Base-by-base conservation (phyloP, 73 alveolate genomes). In the Strombidium stylifer region DNA sequence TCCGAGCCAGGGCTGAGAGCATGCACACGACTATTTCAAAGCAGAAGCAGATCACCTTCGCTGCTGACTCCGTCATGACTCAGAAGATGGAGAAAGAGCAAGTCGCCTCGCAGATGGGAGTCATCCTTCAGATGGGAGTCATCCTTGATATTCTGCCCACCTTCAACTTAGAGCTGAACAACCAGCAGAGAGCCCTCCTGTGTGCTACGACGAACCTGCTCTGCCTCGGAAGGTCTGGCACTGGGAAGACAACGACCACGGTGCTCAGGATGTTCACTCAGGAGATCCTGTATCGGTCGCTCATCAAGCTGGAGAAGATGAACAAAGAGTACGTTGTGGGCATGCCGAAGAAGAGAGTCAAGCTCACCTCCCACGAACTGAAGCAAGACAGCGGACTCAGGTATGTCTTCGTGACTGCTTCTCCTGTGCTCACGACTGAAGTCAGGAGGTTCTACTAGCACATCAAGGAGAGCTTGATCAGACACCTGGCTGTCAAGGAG, bases 171-270 rank as follows among this genome's bases (percentile, higher is more conserved):
- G 51, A 53, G 47, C 59, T 56, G 48, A 62, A 57, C 15, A 36
- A 75, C 46, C 50, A 51, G 42, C 69, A 82, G 40, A 31, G 37
- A 18, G 48, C 37, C 18, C 76, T 65, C 6, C 68, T 75, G 6
- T 14, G 70, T 1, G 27, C 79, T n/a, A 55, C 40, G 23, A 36
- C 56, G 46, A 65, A 82, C 62, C 48, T 75, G n/a, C 57, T 88
- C 5, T 64, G 78, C 20, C 52, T 87, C 6, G 96, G 96, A 0
- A 60, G 95, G 28, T 72, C 89, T 5, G 95, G 95, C 3, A 85
- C 95, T 15, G 95, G 95, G 3, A 85, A 85, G 47, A 85, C 95
- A 7, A 85, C 95, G 28, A 61, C 86, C n/a, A 68, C 95, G 11
- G 59, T 84, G 0, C 48, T 81, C 18, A 69, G 87, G 45, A 23